Evolutionary conservation across 371 early-diverging fungal genomes (phyloP).

Genomic region (Mucor irregularis): DNA sequence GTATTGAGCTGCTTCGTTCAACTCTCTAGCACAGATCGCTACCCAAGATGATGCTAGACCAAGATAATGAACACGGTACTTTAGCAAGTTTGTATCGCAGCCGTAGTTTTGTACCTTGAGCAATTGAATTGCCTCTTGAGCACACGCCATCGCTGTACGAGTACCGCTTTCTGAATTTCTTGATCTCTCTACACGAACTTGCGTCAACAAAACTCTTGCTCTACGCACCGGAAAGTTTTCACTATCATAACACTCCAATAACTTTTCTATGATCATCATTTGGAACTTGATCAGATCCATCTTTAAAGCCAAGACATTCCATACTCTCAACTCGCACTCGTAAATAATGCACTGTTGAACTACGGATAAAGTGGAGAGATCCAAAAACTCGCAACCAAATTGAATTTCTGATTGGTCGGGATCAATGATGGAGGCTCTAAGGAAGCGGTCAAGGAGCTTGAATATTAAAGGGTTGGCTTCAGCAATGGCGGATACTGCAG

Average conservation of each 20-base stretch:
- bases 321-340: conserved; percentile 42
- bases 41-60: conserved; percentile 61
- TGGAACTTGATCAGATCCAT: conserved; percentile 27
- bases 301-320: conserved; percentile 25
- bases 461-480: conserved; percentile 31
- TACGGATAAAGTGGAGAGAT: conserved; percentile 7
- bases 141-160: conserved; percentile 20
- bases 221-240: conserved; percentile 39
- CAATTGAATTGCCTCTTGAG: conserved; percentile 22
- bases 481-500: conserved; percentile 24
- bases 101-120: conserved; percentile 32
- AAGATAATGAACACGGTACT: conserved; percentile 52
- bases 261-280: conserved; percentile 18
- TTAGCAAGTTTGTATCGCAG: conserved; percentile 39
- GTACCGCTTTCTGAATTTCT: neutral
- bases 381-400: conserved; percentile 30
- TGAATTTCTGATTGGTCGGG: conserved; percentile 15
- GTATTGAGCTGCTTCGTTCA: conserved; percentile 22
- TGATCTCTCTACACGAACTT: conserved; percentile 27
- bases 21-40: conserved; percentile 50
- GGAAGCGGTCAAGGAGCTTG: conserved; percentile 44
- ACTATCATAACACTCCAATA: conserved; percentile 28
- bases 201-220: conserved; percentile 25
- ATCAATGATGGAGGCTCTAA: conserved; percentile 32
- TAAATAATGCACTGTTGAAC: conserved; percentile 28